A percentile compares a stretch with the other conserved stretches of the same genome.
phyloP scores from a whole-genome alignment of 768 basidiomycete species.

The Amanita thiersii region DNA sequence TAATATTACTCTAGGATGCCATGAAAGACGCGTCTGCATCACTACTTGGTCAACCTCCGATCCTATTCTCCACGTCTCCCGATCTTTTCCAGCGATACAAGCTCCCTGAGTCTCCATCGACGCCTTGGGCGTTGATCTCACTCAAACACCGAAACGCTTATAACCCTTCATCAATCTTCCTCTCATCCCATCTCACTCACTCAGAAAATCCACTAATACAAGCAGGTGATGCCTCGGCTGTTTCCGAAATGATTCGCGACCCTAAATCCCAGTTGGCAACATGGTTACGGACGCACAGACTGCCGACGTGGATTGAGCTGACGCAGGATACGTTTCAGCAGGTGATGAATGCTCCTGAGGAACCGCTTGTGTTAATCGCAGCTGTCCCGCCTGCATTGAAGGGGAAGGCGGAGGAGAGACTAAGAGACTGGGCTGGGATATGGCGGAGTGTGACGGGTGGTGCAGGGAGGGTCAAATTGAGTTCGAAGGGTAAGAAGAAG shows the following conservation, averaged over 20 bases:
- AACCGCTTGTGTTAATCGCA: slow-evolving; percentile 74
- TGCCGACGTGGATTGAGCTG: slow-evolving; percentile 70
- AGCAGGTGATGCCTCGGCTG: background rate
- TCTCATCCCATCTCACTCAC: slow-evolving; percentile 19
- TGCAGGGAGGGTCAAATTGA: slow-evolving; percentile 26
- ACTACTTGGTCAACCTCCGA: slow-evolving; percentile 39
- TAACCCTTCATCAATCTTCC: slow-evolving; percentile 38
- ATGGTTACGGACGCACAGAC: slow-evolving; percentile 65
- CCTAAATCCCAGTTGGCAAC: slow-evolving; percentile 20
- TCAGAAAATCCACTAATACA: slow-evolving; percentile 13
- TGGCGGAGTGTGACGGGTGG: slow-evolving; percentile 47
- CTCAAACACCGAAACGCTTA: slow-evolving; percentile 50
- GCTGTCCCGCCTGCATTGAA: slow-evolving; percentile 31
- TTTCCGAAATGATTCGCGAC: background rate
- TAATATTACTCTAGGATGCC: slow-evolving; percentile 19
- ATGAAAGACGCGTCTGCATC: slow-evolving; percentile 28
- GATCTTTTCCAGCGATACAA: slow-evolving; percentile 27
- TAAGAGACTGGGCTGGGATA: slow-evolving; percentile 44
- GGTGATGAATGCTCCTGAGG: slow-evolving; percentile 75
- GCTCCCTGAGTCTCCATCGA: slow-evolving; percentile 19
- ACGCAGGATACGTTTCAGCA: slow-evolving; percentile 72
- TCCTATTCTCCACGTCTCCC: slow-evolving; percentile 32
- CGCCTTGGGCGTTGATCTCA: slow-evolving; percentile 59
- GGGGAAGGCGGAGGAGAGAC: slow-evolving; percentile 34
- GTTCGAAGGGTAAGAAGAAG: slow-evolving; percentile 1